Base-by-base conservation (phyloP, 345 rosid species). In the Camelina hispida region DNA sequence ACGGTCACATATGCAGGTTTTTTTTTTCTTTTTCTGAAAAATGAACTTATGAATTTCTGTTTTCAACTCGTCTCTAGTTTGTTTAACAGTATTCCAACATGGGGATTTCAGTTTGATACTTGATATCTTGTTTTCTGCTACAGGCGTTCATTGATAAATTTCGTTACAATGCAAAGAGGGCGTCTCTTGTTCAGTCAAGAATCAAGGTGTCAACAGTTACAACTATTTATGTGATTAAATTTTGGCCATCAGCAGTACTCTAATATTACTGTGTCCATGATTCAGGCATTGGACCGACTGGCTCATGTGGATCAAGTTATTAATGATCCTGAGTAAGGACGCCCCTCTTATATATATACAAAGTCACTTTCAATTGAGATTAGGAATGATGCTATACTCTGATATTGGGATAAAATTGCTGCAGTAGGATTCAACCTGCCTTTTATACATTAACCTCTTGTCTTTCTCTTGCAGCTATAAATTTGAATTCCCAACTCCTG, bases 401-500 rank as follows among this genome's bases (percentile, higher is more conserved):
- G 25, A 43, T 30, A 51, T 76, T 50, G 38, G 38, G 18, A 37
- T 55, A 57, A 70, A 8, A 48, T 57, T 57, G 22, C 63, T 59
- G 62, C 48, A 53, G 22, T 32, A 11, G 30, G 37, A 63, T 63
- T 38, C 38, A 18, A 11, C 18, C 50, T 44, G 15, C 37, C n/a
- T 2, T 46, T 8, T 47, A 55, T 42, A 35, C 14, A 25, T 23
- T 79, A 43, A 30, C 66, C 57, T 65, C 28, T 70, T 62, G 35
- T 18, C 61, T 38, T 61, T 72, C 83, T 71, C 61, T n/a, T 81
- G 79, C 96, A 90, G 99, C 87, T 95, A 95, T 79, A 90, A 92
- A 76, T 95, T 95, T 81, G 99, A 95, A 76, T 95, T 95, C 83
- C 99, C 99, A 59, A 92, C 99, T 73, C 99, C 99, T 69, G 99